These are phyloP conservation scores for Hygrocybe punicea DNA, from an alignment of 768 basidiomycete genomes.

Conservation along the genomic window DNA sequence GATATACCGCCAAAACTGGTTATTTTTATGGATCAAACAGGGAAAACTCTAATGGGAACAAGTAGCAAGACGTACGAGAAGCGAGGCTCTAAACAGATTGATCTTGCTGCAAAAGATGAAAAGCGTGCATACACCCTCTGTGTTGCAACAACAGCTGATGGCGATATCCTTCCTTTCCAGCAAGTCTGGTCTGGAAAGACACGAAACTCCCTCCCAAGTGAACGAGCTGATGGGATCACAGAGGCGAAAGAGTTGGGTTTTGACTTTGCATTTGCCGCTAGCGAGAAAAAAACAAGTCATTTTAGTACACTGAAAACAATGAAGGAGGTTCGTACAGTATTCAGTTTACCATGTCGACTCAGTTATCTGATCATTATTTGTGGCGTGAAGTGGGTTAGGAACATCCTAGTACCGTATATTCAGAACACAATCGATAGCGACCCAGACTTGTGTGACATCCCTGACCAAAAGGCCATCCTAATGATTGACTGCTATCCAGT, in stretches of 20 bases:
- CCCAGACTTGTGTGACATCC: constrained; percentile 7
- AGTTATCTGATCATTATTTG: background rate
- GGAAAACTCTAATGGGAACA: background rate
- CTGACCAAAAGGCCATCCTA: constrained; percentile 19
- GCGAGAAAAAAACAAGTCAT: constrained; percentile 20
- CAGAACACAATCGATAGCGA: constrained; percentile 2
- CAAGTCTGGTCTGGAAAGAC: constrained; percentile 25
- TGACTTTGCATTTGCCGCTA: constrained; percentile 20
- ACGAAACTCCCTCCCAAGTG: constrained; percentile 14
- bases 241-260: constrained; percentile 17
- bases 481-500: constrained; percentile 29
- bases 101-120: constrained; percentile 25
- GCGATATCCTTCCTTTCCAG: constrained; percentile 32
- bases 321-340: constrained; percentile 22
- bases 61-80: constrained; percentile 15
- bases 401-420: background rate
- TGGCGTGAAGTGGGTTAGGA: background rate
- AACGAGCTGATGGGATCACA: constrained; percentile 6
- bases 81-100: constrained; percentile 22
- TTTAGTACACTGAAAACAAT: constrained; percentile 29
- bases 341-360: constrained; percentile 1
- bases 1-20: too few species aligned
- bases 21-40: background rate
- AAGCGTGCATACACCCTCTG: constrained; percentile 32
- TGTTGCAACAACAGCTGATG: constrained; percentile 22